These are phyloP conservation scores for Stenogyne calaminthoides DNA, from an alignment of 305 asterid species.

Conservation along the genomic window DNA sequence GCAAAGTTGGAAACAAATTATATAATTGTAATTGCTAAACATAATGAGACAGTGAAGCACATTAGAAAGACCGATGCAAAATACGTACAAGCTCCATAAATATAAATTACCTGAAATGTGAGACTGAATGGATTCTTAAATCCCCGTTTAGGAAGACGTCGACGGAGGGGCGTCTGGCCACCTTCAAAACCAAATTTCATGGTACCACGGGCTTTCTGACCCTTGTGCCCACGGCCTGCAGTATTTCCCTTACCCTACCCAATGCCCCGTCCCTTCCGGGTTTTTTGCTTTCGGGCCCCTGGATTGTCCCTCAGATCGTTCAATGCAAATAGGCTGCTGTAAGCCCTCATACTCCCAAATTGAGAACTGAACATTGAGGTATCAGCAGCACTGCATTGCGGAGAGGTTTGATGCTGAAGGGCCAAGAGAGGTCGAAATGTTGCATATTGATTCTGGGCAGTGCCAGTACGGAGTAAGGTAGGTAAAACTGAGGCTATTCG, in stretches of 20 bases:
- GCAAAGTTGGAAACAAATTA: neutral
- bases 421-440: slow-evolving; percentile 23
- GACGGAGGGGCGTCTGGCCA: slow-evolving; percentile 92
- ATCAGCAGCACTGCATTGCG: slow-evolving; percentile 8
- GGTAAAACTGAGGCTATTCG: slow-evolving; percentile 45
- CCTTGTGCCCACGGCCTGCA: slow-evolving; percentile 96
- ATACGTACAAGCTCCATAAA: neutral
- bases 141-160: slow-evolving; percentile 90
- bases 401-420: slow-evolving; percentile 26
- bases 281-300: slow-evolving; percentile 76
- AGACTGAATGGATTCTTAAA: slow-evolving; percentile 85
- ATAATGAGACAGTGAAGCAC: neutral
- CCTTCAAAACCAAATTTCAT: slow-evolving; percentile 94
- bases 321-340: slow-evolving; percentile 72
- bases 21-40: neutral
- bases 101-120: slow-evolving; percentile 70
- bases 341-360: slow-evolving; percentile 42
- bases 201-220: slow-evolving; percentile 91
- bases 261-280: slow-evolving; percentile 93
- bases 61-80: neutral
- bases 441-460: slow-evolving; percentile 26
- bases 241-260: slow-evolving; percentile 98
- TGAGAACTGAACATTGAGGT: slow-evolving; percentile 11
- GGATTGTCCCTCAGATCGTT: slow-evolving; percentile 84
- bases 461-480: slow-evolving; percentile 34